Base-by-base conservation (phyloP, 2,329 filamentous ascomycete species). In the Fusarium kyushuense region DNA sequence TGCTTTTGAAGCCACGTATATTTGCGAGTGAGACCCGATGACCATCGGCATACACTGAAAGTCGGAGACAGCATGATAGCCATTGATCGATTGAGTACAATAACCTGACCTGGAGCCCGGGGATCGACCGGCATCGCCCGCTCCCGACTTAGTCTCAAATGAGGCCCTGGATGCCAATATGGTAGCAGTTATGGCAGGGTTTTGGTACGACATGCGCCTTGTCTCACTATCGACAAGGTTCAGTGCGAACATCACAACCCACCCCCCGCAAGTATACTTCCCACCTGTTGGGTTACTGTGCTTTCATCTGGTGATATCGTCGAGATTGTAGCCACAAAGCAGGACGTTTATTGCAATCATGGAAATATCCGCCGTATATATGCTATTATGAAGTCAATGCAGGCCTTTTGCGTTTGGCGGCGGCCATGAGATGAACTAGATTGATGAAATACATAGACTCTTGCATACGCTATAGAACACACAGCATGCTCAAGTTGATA, bases 71-170 rank as follows among this genome's bases (percentile, higher is more conserved):
- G 12, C 11, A 25, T 19, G 13, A 19, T n/a, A 36, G 57, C 23
- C 21, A 40, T 19, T n/a, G 27, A 47, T 65, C n/a, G 48, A 35
- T 19, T 35, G 19, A 23, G 17, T 42, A 16, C 16, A 16, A 13
- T 17, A 23, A 17, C 35, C 41, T 35, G 46, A 17, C 60, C 60
- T 54, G n/a, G 19, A 36, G 36, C 46, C 21, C 40, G 60, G 36
- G 48, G 51, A 55, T 68, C 55, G 55, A 55, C 65, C 65, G 65
- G 65, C 38, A 65, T 56, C 42, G 54, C 25, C 65, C 54, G 55
- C 58, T 53, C 32, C 36, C 36, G 55, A 54, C 54, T 53, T n/a
- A 19, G 43, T 68, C 45, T 58, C 49, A 54, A 30, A 49, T 36
- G 46, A 54, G 23, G 21, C 17, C 51, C 17, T 38, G 23, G 14